These are phyloP conservation scores for Trichaptum fuscoviolaceum DNA, from an alignment of 768 basidiomycete species.

Conservation along the genomic window DNA sequence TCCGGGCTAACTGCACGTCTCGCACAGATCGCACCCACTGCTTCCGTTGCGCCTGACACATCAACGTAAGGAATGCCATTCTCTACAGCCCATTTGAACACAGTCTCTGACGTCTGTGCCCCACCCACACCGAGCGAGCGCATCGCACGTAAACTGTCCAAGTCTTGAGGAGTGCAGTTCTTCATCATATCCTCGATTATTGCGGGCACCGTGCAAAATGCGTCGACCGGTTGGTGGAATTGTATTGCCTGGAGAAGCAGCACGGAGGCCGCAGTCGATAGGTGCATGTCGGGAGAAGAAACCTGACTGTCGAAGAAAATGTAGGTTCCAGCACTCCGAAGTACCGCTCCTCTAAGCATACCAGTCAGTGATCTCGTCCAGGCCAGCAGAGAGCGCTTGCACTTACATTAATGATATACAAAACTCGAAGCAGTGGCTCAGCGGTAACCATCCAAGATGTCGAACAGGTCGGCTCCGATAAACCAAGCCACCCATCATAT, in stretches of 20 bases:
- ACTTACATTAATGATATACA: slow-evolving; percentile 1
- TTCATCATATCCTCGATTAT: background rate
- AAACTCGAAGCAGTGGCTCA: slow-evolving; percentile 3
- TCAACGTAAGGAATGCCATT: background rate
- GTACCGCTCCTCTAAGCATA: background rate
- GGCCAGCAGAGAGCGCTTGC: too few relatives aligned
- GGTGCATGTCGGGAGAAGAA: background rate
- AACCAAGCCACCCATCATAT: background rate
- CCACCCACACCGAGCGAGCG: slow-evolving; percentile 3
- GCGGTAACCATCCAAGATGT: background rate
- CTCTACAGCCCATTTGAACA: background rate
- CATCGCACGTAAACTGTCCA: background rate
- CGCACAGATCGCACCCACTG: background rate
- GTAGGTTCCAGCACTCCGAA: background rate
- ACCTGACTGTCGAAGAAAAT: background rate
- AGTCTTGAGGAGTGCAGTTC: background rate
- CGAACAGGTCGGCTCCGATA: background rate
- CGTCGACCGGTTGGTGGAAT: background rate
- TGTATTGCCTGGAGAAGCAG: background rate
- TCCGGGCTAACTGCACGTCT: background rate
- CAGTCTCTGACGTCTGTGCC: background rate
- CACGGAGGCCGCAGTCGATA: background rate
- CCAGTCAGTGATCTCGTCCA: too few relatives aligned
- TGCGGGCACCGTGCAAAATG: background rate
- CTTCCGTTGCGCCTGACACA: background rate